Conservation (phyloP, 169 alveolate genomes). For the Plasmodium adleri region DNA sequence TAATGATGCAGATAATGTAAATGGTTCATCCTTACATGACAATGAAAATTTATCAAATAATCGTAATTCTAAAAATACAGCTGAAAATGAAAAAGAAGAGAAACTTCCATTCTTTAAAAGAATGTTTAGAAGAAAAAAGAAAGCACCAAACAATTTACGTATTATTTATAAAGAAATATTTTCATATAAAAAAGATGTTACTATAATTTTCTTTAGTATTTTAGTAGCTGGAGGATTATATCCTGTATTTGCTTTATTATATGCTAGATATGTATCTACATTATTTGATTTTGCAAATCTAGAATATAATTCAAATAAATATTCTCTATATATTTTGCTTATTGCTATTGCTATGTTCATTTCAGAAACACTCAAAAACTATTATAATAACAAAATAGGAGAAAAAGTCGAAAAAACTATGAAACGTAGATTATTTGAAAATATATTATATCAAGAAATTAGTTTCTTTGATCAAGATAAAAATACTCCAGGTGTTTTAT, state of each 20-base stretch:
- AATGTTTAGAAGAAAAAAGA: slow-evolving; percentile 35
- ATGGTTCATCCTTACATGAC: neutral
- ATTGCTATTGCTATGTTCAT: slow-evolving; percentile 66
- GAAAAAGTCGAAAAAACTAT: slow-evolving; percentile 60
- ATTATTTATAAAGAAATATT: slow-evolving; percentile 64
- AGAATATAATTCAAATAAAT: slow-evolving; percentile 34
- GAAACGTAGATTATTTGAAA: slow-evolving; percentile 49
- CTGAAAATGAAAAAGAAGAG: neutral
- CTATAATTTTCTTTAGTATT: slow-evolving; percentile 26
- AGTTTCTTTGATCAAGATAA: slow-evolving; percentile 71
- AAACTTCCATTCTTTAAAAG: slow-evolving; percentile 29
- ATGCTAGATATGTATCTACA: slow-evolving; percentile 47
- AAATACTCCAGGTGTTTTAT: slow-evolving; percentile 53
- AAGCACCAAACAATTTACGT: slow-evolving; percentile 30
- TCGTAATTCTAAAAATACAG: neutral
- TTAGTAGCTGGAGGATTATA: slow-evolving; percentile 74
- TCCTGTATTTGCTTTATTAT: slow-evolving; percentile 62
- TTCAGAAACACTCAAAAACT: slow-evolving; percentile 61
- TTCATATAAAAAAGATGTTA: slow-evolving; percentile 38
- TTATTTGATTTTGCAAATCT: slow-evolving; percentile 47
- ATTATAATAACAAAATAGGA: slow-evolving; percentile 63
- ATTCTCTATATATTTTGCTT: slow-evolving; percentile 37
- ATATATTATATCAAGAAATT: slow-evolving; percentile 74
- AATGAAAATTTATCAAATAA: neutral
- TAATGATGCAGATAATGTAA: slow-evolving; percentile 3